Evolutionary conservation across 108 stramenopile genomes (phyloP).

Genomic region (Cylindrotheca closterium): DNA sequence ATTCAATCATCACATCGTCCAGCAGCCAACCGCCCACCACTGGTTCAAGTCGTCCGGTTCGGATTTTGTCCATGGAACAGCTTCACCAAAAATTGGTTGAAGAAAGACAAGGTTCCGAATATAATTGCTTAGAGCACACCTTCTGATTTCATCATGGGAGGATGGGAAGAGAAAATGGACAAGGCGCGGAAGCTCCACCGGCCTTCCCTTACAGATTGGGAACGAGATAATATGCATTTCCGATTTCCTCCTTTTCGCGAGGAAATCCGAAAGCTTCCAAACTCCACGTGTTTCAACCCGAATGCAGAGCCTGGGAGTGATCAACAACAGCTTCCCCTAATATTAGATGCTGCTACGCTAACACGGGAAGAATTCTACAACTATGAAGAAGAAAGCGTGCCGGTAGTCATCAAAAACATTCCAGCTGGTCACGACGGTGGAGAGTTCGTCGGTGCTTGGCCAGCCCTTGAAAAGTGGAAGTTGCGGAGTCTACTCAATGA

Average conservation of each 20-base stretch:
- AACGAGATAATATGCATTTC: constrained; percentile 57
- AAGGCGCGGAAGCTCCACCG: constrained; percentile 63
- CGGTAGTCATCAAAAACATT: constrained; percentile 69
- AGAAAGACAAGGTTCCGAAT: too few species aligned
- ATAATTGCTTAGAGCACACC: too few species aligned
- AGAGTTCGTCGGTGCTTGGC: constrained; percentile 48
- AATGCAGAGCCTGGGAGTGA: neutral
- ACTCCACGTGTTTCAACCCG: constrained; percentile 18
- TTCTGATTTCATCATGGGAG: constrained; percentile 27
- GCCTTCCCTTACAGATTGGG: constrained; percentile 79
- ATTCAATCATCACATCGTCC: too few species aligned
- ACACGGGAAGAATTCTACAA: constrained; percentile 56
- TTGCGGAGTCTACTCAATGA: constrained; percentile 49
- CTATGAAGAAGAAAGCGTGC: constrained; percentile 61
- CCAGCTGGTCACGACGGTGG: constrained; percentile 58
- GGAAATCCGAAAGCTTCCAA: constrained; percentile 8
- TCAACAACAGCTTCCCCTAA: constrained; percentile 35
- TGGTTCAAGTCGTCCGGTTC: too few species aligned
- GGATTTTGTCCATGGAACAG: too few species aligned
- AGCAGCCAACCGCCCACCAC: too few species aligned
- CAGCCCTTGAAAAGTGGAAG: constrained; percentile 60
- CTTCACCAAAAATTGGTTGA: too few species aligned
- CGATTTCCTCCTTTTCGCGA: constrained; percentile 56
- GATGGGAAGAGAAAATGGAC: constrained; percentile 57
- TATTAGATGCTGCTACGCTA: constrained; percentile 57